Evolutionary conservation across 2,329 filamentous ascomycete species (phyloP).

Genomic region (Hypoxylon sp.): DNA sequence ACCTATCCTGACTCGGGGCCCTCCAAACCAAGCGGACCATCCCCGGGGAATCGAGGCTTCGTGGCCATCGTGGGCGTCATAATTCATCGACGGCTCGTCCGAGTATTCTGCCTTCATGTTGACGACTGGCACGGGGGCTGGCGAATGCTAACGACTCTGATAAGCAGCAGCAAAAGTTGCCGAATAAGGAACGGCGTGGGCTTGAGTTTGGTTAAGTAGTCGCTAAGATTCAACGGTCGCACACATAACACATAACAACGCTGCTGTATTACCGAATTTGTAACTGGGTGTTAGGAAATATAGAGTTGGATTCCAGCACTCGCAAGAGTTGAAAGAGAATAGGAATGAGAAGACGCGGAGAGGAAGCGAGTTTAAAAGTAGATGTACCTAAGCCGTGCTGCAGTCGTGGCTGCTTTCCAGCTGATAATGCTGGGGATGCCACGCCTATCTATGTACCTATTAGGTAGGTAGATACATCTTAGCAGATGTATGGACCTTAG

Average conservation of each 20-base stretch:
- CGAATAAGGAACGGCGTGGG: slow-evolving; percentile 16
- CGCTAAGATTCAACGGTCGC: slow-evolving; percentile 15
- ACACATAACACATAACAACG: slow-evolving; percentile 22
- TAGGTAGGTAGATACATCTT: slow-evolving; percentile 22
- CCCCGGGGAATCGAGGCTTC: slow-evolving; percentile 59
- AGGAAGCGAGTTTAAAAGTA: slow-evolving; percentile 36
- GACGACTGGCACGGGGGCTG: not conserved
- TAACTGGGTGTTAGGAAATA: slow-evolving; percentile 4
- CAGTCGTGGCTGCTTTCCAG: slow-evolving; percentile 14
- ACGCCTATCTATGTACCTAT: slow-evolving; percentile 29
- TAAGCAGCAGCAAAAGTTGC: slow-evolving; percentile 7
- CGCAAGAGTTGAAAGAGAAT: slow-evolving; percentile 16
- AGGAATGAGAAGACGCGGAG: slow-evolving; percentile 20
- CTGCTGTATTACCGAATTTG: slow-evolving; percentile 2
- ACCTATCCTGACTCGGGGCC: slow-evolving; percentile 60
- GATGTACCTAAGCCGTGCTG: slow-evolving; percentile 17
- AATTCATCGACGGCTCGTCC: slow-evolving; percentile 39
- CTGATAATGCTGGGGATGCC: slow-evolving; percentile 10
- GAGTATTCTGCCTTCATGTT: slow-evolving; percentile 48
- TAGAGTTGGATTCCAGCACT: slow-evolving; percentile 10
- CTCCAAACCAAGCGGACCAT: slow-evolving; percentile 59
- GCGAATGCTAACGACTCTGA: not conserved
- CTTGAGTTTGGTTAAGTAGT: slow-evolving; percentile 28
- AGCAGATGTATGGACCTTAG: not conserved
- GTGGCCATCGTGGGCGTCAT: slow-evolving; percentile 67